These are phyloP conservation scores for Amanita rubescens DNA, from an alignment of 768 basidiomycete species.

Conservation along the genomic window DNA sequence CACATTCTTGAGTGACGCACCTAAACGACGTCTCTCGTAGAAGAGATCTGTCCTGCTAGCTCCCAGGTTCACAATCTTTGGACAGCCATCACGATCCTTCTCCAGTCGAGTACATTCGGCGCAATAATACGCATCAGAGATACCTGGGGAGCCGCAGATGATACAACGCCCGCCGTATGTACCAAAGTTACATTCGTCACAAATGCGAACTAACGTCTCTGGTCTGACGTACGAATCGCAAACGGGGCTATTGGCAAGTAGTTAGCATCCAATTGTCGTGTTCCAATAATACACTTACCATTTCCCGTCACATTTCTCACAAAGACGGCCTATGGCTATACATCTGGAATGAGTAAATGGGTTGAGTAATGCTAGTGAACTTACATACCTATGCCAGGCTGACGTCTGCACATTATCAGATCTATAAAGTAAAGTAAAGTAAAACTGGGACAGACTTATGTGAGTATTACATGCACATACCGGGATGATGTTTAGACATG, in stretches of 20 bases:
- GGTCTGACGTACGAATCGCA: constrained; percentile 99
- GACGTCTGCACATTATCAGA: constrained; percentile 96
- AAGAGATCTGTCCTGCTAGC: constrained; percentile 89
- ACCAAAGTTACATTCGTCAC: constrained; percentile 99
- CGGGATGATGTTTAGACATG: constrained; percentile 92
- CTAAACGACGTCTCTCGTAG: constrained; percentile 82
- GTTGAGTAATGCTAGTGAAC: background rate
- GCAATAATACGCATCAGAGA: constrained; percentile 98
- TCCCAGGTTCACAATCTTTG: constrained; percentile 96
- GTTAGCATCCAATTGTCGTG: background rate
- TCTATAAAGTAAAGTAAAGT: constrained; percentile 52
- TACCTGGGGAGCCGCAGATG: constrained; percentile 90
- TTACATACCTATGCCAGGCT: constrained; percentile 85
- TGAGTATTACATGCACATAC: constrained; percentile 25
- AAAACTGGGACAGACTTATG: too few relatives aligned
- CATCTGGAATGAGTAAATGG: background rate
- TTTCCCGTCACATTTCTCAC: constrained; percentile 99
- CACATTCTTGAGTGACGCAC: constrained; percentile 30
- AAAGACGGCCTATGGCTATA: constrained; percentile 91
- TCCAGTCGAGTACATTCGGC: constrained; percentile 96
- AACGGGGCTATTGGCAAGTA: constrained; percentile 59
- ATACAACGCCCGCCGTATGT: constrained; percentile 97
- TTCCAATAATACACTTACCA: constrained; percentile 50
- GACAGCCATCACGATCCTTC: constrained; percentile 97
- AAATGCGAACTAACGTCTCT: constrained; percentile 95